Evolutionary conservation across 2,329 filamentous ascomycete genomes (phyloP).

Genomic region (Cercospora brassicicola): DNA sequence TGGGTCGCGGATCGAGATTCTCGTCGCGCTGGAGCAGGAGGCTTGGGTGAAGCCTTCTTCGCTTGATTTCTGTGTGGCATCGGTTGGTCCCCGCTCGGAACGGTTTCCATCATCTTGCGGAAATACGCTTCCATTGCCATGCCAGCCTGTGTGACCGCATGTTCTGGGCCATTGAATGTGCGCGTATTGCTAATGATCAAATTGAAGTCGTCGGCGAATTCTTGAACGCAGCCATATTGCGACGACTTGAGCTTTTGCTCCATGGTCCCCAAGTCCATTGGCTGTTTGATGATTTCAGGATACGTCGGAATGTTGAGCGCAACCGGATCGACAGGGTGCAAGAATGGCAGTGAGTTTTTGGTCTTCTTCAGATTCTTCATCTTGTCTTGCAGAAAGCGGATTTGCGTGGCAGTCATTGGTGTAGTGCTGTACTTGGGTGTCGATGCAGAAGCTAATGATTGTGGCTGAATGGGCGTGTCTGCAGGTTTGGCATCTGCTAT

Average conservation of each 20-base stretch:
- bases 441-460: constrained; percentile 20
- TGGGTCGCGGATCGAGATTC: constrained; percentile 32
- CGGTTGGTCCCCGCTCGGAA: constrained; percentile 57
- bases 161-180: constrained; percentile 77
- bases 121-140: constrained; percentile 62
- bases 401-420: constrained; percentile 60
- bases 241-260: constrained; percentile 74
- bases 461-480: constrained; percentile 10
- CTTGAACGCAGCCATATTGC: constrained; percentile 68
- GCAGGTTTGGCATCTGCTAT: constrained; percentile 7
- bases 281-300: constrained; percentile 69
- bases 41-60: constrained; percentile 36
- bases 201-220: constrained; percentile 71
- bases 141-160: constrained; percentile 70
- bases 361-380: constrained; percentile 81
- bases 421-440: constrained; percentile 40
- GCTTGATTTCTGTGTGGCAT: constrained; percentile 56
- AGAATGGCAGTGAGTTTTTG: constrained; percentile 74
- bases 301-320: constrained; percentile 75
- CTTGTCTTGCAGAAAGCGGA: constrained; percentile 63
- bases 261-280: constrained; percentile 82
- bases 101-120: constrained; percentile 59
- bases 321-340: constrained; percentile 72
- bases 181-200: constrained; percentile 77
- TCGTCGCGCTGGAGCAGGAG: constrained; percentile 32